These are phyloP conservation scores for Komagataella phaffii DNA, from an alignment of 805 yeast species.

Conservation along the genomic window DNA sequence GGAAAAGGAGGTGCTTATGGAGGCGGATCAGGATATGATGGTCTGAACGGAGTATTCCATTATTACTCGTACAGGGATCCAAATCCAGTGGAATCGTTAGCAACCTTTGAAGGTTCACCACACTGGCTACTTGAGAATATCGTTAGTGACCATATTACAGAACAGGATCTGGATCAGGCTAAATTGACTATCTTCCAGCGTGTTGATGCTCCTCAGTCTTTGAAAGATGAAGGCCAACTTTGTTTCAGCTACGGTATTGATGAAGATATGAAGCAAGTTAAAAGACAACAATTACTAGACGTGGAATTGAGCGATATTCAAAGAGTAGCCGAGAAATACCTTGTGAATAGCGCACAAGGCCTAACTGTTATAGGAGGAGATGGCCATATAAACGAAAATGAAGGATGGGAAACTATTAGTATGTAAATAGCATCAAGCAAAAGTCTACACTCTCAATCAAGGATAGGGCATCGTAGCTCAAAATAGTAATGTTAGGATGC, in stretches of 20 bases:
- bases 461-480: too few relatives aligned
- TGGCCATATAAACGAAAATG: not conserved
- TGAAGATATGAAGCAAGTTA: constrained; percentile 64
- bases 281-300: constrained; percentile 64
- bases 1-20: constrained; percentile 98
- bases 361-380: not conserved
- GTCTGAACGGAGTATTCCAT: constrained; percentile 65
- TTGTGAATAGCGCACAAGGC: not conserved
- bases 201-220: constrained; percentile 80
- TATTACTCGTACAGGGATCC: constrained; percentile 94
- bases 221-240: constrained; percentile 62
- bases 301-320: constrained; percentile 49
- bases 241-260: constrained; percentile 57
- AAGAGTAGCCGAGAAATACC: constrained; percentile 53
- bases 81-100: constrained; percentile 56
- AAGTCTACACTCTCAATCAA: not conserved
- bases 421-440: not conserved
- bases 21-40: constrained; percentile 81
- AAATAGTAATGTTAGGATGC: not conserved
- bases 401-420: not conserved
- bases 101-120: constrained; percentile 41
- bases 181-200: constrained; percentile 84
- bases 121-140: constrained; percentile 24
- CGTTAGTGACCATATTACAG: constrained; percentile 29
- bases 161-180: constrained; percentile 71